phyloP scores from a whole-genome alignment of 2,329 filamentous ascomycete species.

The Fusarium austroafricanum region DNA sequence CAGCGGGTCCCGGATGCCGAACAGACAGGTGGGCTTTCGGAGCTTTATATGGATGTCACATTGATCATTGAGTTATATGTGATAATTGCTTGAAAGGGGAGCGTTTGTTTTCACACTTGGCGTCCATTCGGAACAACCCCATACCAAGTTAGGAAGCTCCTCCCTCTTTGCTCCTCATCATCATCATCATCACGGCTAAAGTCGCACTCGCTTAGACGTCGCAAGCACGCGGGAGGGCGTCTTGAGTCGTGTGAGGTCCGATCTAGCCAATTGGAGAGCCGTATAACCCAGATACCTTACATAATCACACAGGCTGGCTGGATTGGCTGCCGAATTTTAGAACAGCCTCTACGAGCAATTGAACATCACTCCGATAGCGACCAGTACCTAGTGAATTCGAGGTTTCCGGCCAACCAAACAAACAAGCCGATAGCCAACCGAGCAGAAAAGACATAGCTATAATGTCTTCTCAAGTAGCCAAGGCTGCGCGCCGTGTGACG shows the following conservation, averaged over 20 bases:
- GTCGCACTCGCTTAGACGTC: not conserved
- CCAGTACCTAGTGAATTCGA: conserved; percentile 26
- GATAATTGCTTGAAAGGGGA: not conserved
- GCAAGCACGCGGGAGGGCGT: conserved; percentile 8
- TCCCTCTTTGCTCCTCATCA: no score
- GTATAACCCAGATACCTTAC: conserved; percentile 16
- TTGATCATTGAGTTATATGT: not conserved
- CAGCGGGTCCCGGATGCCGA: conserved; percentile 35
- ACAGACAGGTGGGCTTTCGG: conserved; percentile 12
- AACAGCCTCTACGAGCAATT: conserved; percentile 28
- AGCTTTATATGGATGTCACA: not conserved
- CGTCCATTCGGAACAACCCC: not conserved
- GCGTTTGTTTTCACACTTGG: not conserved
- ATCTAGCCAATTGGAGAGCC: conserved; percentile 19
- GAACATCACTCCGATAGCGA: conserved; percentile 15
- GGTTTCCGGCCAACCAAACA: conserved; percentile 7
- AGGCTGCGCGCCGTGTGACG: conserved; percentile 58
- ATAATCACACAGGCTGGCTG: conserved; percentile 14
- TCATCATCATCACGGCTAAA: not conserved
- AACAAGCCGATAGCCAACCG: not conserved
- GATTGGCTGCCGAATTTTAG: conserved; percentile 41
- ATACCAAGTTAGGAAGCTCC: not conserved
- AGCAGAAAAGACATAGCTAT: not conserved
- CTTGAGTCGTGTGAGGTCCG: conserved; percentile 20
- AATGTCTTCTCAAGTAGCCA: conserved; percentile 56